Conservation (phyloP, 495 filamentous ascomycete genomes). For the Friedmanniomyces endolithicus region DNA sequence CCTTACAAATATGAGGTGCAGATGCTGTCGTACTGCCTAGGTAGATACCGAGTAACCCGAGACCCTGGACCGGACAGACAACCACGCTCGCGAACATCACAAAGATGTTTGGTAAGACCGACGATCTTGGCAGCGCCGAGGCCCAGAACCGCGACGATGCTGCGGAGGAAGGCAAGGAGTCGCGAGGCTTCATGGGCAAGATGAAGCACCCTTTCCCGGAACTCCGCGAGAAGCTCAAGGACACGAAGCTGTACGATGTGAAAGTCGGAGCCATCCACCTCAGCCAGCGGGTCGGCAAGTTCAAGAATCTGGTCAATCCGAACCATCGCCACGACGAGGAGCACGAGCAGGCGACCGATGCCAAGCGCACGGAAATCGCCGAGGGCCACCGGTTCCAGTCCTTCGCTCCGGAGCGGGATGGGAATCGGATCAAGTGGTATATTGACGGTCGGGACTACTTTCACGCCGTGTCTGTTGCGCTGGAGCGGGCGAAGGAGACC, state of each 20-base stretch:
- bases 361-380: conserved; percentile 57
- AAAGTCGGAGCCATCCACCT: conserved; percentile 72
- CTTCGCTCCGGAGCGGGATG: conserved; percentile 72
- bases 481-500: conserved; percentile 77
- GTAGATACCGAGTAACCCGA: no score
- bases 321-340: conserved; percentile 92
- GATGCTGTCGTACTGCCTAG: no score
- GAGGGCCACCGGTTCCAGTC: conserved; percentile 73
- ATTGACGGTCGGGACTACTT: conserved; percentile 88
- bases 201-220: conserved; percentile 8
- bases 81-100: not conserved
- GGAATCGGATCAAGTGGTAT: conserved; percentile 93
- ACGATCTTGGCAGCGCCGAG: not conserved
- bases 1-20: no score
- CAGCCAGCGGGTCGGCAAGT: conserved; percentile 56
- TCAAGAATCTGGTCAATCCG: conserved; percentile 64
- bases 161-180: not conserved
- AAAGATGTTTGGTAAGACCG: conserved; percentile 4
- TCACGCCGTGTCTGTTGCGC: conserved; percentile 77
- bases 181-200: conserved; percentile 2
- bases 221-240: conserved; percentile 31
- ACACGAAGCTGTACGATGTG: conserved; percentile 81
- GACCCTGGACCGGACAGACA: no score
- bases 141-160: not conserved
- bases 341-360: conserved; percentile 74